These are phyloP conservation scores for Paspalum vaginatum DNA, from an alignment of 176 grass and related monocot species.

Conservation along the genomic window DNA sequence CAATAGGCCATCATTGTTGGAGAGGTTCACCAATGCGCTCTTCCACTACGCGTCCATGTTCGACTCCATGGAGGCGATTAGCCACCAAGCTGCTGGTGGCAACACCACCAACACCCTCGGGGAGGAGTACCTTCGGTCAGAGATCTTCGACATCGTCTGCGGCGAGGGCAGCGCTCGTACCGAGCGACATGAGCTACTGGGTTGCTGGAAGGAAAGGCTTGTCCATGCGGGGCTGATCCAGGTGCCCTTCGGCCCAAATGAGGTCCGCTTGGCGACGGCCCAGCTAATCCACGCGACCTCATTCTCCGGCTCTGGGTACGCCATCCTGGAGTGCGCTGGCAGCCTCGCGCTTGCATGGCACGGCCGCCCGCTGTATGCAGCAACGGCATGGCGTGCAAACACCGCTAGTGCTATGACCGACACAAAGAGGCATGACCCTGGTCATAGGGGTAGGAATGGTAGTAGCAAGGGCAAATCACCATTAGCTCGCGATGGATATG, in stretches of 20 bases:
- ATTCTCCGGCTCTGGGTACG: slow-evolving; percentile 52
- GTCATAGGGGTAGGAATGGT: background rate
- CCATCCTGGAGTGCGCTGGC: slow-evolving; percentile 53
- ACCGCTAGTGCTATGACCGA: background rate
- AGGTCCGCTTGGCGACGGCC: slow-evolving; percentile 44
- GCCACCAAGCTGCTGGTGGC: background rate
- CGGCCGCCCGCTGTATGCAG: slow-evolving; percentile 47
- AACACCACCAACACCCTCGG: background rate
- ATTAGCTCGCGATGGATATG: background rate
- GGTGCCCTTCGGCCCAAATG: slow-evolving; percentile 49
- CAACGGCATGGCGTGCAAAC: slow-evolving; percentile 59
- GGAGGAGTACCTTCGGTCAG: slow-evolving; percentile 61
- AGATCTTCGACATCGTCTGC: slow-evolving; percentile 80
- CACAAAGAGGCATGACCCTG: background rate
- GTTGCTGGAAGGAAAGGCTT: slow-evolving; percentile 50
- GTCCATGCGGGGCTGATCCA: slow-evolving; percentile 41
- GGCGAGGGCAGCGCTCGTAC: slow-evolving; percentile 57
- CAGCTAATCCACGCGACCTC: slow-evolving; percentile 34
- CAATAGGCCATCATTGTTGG: slow-evolving; percentile 51
- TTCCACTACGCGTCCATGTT: slow-evolving; percentile 83
- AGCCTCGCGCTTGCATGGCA: slow-evolving; percentile 70
- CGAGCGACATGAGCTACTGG: slow-evolving; percentile 74
- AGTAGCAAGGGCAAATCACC: background rate
- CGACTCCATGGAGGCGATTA: slow-evolving; percentile 61
- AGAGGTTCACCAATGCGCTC: slow-evolving; percentile 72